phyloP scores from a whole-genome alignment of 257 asterid species.

The Nyctanthes arbortristis region DNA sequence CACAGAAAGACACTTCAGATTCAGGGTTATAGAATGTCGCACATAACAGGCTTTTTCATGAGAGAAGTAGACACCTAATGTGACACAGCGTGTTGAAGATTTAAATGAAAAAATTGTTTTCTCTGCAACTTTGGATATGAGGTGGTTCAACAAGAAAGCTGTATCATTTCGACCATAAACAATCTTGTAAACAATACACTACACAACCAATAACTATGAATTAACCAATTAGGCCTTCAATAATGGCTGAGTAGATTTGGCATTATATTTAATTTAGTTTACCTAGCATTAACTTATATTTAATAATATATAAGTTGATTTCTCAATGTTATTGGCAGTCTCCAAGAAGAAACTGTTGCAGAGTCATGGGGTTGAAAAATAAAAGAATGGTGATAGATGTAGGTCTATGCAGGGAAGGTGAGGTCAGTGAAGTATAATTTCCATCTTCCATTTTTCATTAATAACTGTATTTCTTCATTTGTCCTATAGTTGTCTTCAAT shows the following conservation, averaged over 20 bases:
- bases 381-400: conserved; percentile 61
- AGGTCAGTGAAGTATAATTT: conserved; percentile 51
- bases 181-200: not conserved
- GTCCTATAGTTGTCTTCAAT: conserved; percentile 25
- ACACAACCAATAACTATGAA: not conserved
- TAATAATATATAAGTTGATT: not conserved
- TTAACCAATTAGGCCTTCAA: not conserved
- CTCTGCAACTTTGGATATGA: too few relatives aligned
- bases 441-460: conserved; percentile 7
- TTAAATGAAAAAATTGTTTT: too few relatives aligned
- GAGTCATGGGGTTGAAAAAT: conserved; percentile 45
- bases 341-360: conserved; percentile 85
- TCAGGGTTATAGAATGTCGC: too few relatives aligned
- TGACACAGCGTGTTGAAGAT: not conserved
- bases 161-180: conserved; percentile 19
- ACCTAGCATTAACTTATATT: not conserved
- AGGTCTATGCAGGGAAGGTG: conserved; percentile 70
- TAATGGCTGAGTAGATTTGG: not conserved
- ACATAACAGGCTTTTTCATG: too few relatives aligned
- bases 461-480: conserved; percentile 40
- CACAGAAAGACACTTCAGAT: too few relatives aligned
- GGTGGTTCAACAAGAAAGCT: not conserved
- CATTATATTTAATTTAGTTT: not conserved
- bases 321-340: conserved; percentile 50
- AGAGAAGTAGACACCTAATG: not conserved